Conservation (phyloP, 116 monocot species). For the Papilionanthe hybrid region DNA sequence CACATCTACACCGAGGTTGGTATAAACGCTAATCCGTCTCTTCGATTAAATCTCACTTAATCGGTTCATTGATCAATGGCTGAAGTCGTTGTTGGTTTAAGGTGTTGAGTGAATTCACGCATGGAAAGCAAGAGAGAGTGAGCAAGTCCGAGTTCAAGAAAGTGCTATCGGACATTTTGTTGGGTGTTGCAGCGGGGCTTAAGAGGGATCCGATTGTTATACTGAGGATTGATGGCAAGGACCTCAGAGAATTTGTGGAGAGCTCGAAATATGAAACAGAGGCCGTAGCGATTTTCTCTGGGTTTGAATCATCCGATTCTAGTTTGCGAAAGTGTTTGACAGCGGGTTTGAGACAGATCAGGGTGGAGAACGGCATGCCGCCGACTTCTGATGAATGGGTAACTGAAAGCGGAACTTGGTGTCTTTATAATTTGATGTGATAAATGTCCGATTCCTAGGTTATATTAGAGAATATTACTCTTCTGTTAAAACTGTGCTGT, state of each 20-base stretch:
- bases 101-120: slow-evolving; percentile 54
- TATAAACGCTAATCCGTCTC: neutral
- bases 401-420: slow-evolving; percentile 6
- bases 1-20: slow-evolving; percentile 69
- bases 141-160: slow-evolving; percentile 51
- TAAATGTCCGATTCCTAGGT: neutral
- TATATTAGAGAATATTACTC: neutral
- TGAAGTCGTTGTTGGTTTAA: slow-evolving; percentile 9
- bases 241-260: slow-evolving; percentile 50
- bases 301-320: slow-evolving; percentile 19
- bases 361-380: slow-evolving; percentile 53
- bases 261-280: slow-evolving; percentile 38
- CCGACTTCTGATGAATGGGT: slow-evolving; percentile 61
- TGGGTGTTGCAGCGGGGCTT: slow-evolving; percentile 59
- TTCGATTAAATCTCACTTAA: neutral
- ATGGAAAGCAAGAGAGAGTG: slow-evolving; percentile 46
- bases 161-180: slow-evolving; percentile 41
- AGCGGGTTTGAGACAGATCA: slow-evolving; percentile 32
- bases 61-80: neutral
- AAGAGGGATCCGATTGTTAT: slow-evolving; percentile 61
- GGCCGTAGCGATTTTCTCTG: slow-evolving; percentile 35
- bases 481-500: neutral
- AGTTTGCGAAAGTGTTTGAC: slow-evolving; percentile 32
- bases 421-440: neutral
- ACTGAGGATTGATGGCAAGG: slow-evolving; percentile 56